Evolutionary conservation across 345 rosid species (phyloP).

Genomic region (Carallia brachiata): DNA sequence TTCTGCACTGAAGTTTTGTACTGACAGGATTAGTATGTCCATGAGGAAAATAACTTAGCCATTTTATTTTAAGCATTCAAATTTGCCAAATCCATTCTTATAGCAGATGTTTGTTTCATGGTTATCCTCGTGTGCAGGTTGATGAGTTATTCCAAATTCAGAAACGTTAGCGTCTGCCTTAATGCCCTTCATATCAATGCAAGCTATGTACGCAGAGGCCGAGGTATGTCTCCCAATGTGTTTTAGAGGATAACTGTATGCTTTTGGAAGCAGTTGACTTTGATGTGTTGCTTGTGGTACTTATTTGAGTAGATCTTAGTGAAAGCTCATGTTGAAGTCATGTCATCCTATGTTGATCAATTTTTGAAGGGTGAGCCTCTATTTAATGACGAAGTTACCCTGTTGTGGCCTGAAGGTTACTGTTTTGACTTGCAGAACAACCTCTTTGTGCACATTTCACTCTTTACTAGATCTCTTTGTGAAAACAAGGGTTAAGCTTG

Average conservation of each 20-base stretch:
- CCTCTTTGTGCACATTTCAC: too few relatives aligned
- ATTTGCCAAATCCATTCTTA: background rate
- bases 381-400: too few relatives aligned
- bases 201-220: background rate
- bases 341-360: too few relatives aligned
- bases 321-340: background rate
- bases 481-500: too few relatives aligned
- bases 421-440: too few relatives aligned
- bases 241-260: background rate
- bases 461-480: too few relatives aligned
- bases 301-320: background rate
- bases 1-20: background rate
- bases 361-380: too few relatives aligned
- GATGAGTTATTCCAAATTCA: background rate
- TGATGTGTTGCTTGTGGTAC: background rate
- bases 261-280: background rate
- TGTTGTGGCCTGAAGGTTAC: too few relatives aligned
- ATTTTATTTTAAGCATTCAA: too few relatives aligned
- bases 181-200: background rate
- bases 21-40: too few relatives aligned
- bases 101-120: background rate
- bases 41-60: too few relatives aligned
- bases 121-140: constrained; percentile 11
- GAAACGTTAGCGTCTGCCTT: background rate
- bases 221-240: background rate